Evolutionary conservation across 2,329 filamentous ascomycete genomes (phyloP), one percentile per base, ranked within the genome.

Genomic region (Fusarium papillatum): DNA sequence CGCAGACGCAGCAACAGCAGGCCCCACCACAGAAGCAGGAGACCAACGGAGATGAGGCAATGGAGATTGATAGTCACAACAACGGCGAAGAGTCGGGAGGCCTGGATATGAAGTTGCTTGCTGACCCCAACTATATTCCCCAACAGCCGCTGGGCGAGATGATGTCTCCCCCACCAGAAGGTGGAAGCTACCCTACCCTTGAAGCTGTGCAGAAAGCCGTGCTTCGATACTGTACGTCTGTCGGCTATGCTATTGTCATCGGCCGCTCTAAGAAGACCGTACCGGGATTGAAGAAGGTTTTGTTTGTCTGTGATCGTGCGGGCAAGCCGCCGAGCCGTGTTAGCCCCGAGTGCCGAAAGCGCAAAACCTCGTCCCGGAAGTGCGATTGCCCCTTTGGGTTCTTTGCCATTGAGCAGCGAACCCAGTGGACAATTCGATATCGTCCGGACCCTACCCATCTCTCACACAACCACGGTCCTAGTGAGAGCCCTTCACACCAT

Each of bases 321-420:
- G 91, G 91, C 50, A 92, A 92, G 76, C 90, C 90, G 2, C 90
- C 90, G 4, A 90, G 86, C 66, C 88, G 90, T 8, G 90, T 92
- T n/a, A 92, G 86, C 73, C 90, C 91, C 2, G 91, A 93, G 82
- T 88, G 89, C 72, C 88, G 91, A 68, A 93, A 93, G 82, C 87
- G 90, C 26, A 92, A 91, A 80, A 93, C 91, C 1, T 92, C 91
- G 11, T 93, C 91, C n/a, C 87, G 91, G 57, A 93, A 93, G 78
- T 93, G 91, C 78, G 91, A 93, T 76, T 93, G 91, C 74, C 90
- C 90, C 36, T 93, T 93, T 81, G 91, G 91, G n/a, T 93, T 93
- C 81, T 93, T 93, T 75, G 91, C 91, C 67, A 91, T 93, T 46
- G 91, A 93, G 81, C 90, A 93, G 79, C 87, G 91, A 70, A 92